Conservation (phyloP, 805 yeast genomes). For the Maudiozyma barnettii region DNA sequence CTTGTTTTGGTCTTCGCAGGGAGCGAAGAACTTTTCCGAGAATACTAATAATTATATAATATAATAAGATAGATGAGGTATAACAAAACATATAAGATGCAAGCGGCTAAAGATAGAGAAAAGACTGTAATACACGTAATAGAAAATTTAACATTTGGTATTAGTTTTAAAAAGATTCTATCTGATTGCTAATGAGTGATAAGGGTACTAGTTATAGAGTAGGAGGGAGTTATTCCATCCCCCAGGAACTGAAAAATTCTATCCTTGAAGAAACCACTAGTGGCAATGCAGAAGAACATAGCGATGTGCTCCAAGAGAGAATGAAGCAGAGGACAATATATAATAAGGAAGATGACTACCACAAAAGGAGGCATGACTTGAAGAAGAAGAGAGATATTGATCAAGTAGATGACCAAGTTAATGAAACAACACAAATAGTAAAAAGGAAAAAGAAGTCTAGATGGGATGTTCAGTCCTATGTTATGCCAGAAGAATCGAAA, state of each 20-base stretch:
- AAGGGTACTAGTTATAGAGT: conserved; percentile 7
- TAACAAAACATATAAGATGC: too few relatives aligned
- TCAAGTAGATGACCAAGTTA: conserved; percentile 19
- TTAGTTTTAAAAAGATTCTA: not conserved
- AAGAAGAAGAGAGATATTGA: conserved; percentile 31
- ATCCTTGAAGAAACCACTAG: conserved; percentile 20
- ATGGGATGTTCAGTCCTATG: conserved; percentile 35
- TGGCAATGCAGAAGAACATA: conserved; percentile 10
- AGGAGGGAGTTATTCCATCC: conserved; percentile 35
- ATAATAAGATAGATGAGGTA: not conserved
- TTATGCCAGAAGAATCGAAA: conserved; percentile 41
- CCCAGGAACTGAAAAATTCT: conserved; percentile 27
- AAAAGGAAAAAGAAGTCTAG: conserved; percentile 17
- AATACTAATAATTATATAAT: not conserved
- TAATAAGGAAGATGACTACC: conserved; percentile 40
- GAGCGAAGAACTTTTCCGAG: too few relatives aligned
- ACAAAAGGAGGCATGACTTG: conserved; percentile 27
- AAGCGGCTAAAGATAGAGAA: too few relatives aligned
- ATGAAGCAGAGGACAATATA: conserved; percentile 22
- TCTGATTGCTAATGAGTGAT: not conserved
- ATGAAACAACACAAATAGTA: conserved; percentile 9
- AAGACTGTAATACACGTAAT: too few relatives aligned
- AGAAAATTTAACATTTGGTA: too few relatives aligned
- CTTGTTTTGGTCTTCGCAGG: too few relatives aligned
- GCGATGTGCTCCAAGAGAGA: conserved; percentile 25